Base-by-base conservation (phyloP, 2,329 filamentous ascomycete genomes). In the Fusarium nanum region DNA sequence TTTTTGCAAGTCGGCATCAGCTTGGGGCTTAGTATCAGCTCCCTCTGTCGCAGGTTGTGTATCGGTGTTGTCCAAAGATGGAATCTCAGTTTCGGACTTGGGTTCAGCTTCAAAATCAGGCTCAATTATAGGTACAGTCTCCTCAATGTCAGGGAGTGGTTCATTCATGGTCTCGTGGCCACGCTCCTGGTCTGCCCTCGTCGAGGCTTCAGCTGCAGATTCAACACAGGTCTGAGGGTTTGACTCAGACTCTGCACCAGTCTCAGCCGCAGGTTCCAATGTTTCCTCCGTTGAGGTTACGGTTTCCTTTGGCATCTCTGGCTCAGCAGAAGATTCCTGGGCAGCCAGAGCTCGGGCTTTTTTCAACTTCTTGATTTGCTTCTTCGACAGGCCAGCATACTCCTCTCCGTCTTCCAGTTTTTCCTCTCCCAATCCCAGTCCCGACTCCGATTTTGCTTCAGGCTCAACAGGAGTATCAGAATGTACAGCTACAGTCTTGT, bases 101-200 rank as follows among this genome's bases (percentile, higher is more conserved):
- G 73, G 66, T 74, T 75, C 73, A 75, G 56, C 71, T 74, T 73
- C 72, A 73, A 71, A 71, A 59, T 75, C 66, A 70, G 68, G 69
- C 64, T 75, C 71, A 72, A 73, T 54, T 73, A 73, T 68, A 71
- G 63, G 69, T 64, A 78, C 75, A 65, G 62, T 68, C 66, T 76
- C 70, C 64, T 74, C 64, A 56, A 54, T 59, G 44, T 62, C 58
- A 50, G 56, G 47, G 60, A 61, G 45, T 64, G 62, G 46, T 64
- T 74, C 67, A 63, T 75, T 67, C 47, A 75, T 69, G 65, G 63
- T 60, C 47, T 68, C 65, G 55, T 60, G 25, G 54, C 62, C 68
- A 68, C 59, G 57, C 56, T 60, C 65, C 56, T 55, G 54, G 23
- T 67, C 71, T 56, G 52, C 59, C 53, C 60, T 56, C 18, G 44